Conservation (phyloP, 2,329 filamentous ascomycete species). For the Curvularia spicifera region DNA sequence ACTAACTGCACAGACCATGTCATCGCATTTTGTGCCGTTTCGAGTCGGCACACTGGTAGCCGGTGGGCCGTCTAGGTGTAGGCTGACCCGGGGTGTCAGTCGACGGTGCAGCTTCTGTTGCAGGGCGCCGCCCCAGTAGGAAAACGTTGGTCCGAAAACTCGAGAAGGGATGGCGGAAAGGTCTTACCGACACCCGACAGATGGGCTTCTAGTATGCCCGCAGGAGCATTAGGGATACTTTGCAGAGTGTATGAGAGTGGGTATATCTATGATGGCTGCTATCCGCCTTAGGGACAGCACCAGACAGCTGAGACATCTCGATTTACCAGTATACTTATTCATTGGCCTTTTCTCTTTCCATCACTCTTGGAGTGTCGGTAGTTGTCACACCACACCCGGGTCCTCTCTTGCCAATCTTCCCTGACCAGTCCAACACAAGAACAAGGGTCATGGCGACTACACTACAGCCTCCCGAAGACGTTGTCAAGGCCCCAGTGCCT, state of each 20-base stretch:
- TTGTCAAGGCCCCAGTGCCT: slow-evolving; percentile 14
- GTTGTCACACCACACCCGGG: no score
- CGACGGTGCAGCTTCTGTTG: neutral
- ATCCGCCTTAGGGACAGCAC: neutral
- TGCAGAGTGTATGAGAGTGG: neutral
- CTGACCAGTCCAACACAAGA: neutral
- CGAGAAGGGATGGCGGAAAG: neutral
- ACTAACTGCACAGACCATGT: neutral
- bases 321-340: neutral
- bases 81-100: neutral
- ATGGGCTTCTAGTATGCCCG: neutral
- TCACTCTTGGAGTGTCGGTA: neutral
- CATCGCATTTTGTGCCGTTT: neutral
- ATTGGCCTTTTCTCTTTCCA: neutral
- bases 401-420: neutral
- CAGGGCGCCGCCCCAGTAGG: neutral
- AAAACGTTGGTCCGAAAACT: neutral
- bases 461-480: slow-evolving; percentile 18
- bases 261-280: neutral
- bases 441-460: slow-evolving; percentile 17
- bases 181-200: neutral
- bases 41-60: neutral
- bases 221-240: neutral
- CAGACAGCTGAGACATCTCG: neutral
- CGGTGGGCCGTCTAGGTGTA: neutral